These are phyloP conservation scores for Trichosanthes cucumerina DNA, from an alignment of 306 rosid species.

Conservation along the genomic window DNA sequence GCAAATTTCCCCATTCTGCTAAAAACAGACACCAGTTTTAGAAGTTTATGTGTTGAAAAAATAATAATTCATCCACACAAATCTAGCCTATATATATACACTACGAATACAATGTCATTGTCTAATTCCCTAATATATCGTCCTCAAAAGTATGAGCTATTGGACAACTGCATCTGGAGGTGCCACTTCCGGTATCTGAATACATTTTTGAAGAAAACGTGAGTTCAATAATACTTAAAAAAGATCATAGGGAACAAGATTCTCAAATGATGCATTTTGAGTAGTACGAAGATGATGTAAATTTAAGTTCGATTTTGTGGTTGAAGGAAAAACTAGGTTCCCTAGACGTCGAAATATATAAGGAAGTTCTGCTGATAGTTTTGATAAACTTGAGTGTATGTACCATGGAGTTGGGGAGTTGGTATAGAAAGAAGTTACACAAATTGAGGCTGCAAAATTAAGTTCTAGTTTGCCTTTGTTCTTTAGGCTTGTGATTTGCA, in stretches of 20 bases:
- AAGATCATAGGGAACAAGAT: not conserved
- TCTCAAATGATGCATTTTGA: not conserved
- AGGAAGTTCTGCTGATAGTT: not conserved
- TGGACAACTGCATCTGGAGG: slow-evolving; percentile 9
- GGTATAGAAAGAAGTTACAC: not conserved
- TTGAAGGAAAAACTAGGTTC: not conserved
- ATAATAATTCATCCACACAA: not conserved
- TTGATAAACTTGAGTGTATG: not conserved
- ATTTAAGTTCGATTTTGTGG: not conserved
- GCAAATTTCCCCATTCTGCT: not conserved
- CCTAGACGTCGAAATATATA: not conserved
- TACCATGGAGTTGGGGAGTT: not conserved
- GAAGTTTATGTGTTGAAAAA: not conserved
- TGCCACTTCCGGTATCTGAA: slow-evolving; percentile 10
- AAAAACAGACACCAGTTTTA: not conserved
- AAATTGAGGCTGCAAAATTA: not conserved
- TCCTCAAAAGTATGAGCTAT: not conserved
- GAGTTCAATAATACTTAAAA: not conserved
- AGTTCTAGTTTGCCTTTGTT: not conserved
- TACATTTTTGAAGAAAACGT: not conserved
- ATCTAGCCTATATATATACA: not conserved
- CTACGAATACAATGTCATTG: not conserved
- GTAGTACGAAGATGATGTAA: not conserved
- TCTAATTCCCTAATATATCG: not conserved
- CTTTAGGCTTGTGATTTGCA: not conserved